phyloP scores from a whole-genome alignment of 352 stramenopile genomes.

The Phytophthora megakarya region DNA sequence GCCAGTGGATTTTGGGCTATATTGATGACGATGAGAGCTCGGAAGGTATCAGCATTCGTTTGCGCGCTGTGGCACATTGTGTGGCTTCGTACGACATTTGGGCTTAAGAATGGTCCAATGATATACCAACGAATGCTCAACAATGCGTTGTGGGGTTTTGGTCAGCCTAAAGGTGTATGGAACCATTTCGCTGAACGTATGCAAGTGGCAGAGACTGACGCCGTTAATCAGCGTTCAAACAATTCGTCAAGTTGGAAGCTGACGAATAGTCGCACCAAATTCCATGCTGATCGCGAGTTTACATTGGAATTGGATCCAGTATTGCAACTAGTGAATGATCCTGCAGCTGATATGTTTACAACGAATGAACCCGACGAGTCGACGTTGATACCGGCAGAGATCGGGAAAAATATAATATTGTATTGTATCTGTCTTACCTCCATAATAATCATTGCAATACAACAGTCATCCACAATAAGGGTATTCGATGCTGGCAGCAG shows the following conservation, averaged over 20 bases:
- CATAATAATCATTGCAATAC: too few species aligned
- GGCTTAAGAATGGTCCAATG: constrained; percentile 4
- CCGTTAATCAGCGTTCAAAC: too few species aligned
- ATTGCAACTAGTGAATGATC: not conserved
- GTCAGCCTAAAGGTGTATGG: not conserved
- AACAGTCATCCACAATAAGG: too few species aligned
- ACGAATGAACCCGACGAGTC: not conserved
- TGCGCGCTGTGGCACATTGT: constrained; percentile 5
- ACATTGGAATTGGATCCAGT: not conserved
- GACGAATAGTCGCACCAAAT: not conserved
- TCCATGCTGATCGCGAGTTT: not conserved
- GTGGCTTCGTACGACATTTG: constrained; percentile 4
- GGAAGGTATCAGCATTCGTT: constrained; percentile 2
- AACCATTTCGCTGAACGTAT: not conserved
- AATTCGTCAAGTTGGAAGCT: too few species aligned
- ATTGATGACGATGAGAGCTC: too few species aligned
- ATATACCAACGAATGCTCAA: not conserved
- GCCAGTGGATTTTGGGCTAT: too few species aligned
- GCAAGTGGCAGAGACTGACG: not conserved
- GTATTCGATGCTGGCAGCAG: not conserved
- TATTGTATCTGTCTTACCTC: too few species aligned
- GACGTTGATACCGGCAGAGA: not conserved
- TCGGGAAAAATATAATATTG: too few species aligned
- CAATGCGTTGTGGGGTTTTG: not conserved
- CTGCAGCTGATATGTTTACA: not conserved